Conservation (phyloP, 1,139 yeast species). For the Wickerhamomyces sp. region DNA sequence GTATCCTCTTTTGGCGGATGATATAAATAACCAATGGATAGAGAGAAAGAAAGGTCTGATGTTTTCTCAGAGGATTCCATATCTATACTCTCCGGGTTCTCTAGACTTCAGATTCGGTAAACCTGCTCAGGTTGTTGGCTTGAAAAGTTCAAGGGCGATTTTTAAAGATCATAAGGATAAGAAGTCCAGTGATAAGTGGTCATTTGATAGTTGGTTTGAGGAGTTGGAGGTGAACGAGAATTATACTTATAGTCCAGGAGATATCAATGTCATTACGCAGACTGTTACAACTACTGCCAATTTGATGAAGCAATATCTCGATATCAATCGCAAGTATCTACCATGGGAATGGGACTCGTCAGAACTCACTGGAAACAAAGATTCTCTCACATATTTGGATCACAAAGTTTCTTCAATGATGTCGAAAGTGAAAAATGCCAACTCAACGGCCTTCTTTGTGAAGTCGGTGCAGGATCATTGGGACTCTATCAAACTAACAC, state of each 20-base stretch:
- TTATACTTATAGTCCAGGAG: constrained; percentile 39
- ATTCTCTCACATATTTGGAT: constrained; percentile 6
- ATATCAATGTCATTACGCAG: constrained; percentile 26
- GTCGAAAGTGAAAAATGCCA: constrained; percentile 2
- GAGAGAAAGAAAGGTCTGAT: constrained; percentile 24
- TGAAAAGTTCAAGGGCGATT: constrained; percentile 7
- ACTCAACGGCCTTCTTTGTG: neutral
- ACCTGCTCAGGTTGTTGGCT: constrained; percentile 29
- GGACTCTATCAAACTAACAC: neutral
- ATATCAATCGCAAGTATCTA: neutral
- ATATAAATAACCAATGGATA: constrained; percentile 45
- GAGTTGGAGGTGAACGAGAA: constrained; percentile 47
- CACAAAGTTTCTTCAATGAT: constrained; percentile 7
- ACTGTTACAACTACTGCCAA: neutral
- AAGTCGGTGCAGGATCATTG: neutral
- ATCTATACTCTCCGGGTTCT: constrained; percentile 46
- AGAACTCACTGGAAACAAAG: neutral
- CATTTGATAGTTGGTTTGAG: constrained; percentile 40
- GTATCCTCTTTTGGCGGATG: constrained; percentile 58
- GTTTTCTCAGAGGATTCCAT: constrained; percentile 50
- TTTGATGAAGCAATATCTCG: neutral
- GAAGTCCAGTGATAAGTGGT: constrained; percentile 18
- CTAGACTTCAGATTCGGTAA: constrained; percentile 39
- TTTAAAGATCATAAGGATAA: constrained; percentile 12
- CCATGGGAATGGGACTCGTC: constrained; percentile 8